Evolutionary conservation across 106 monocot species (phyloP).

Genomic region (Allium sativum): DNA sequence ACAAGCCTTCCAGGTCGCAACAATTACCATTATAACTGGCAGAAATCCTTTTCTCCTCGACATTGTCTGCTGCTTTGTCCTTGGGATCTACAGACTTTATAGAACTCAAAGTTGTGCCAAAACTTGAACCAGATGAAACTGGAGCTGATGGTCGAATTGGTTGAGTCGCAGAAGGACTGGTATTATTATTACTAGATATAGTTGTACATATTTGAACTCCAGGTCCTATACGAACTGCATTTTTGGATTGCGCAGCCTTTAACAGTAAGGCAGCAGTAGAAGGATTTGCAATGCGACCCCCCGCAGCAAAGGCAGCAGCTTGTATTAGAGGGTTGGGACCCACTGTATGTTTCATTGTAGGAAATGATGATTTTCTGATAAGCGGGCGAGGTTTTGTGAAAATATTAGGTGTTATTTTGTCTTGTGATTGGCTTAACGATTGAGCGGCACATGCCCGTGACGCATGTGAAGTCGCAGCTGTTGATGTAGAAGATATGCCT

Average conservation of each 20-base stretch:
- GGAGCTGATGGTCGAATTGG: no score
- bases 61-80: conserved; percentile 5
- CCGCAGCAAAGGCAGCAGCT: conserved; percentile 63
- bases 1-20: neutral
- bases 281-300: conserved; percentile 40
- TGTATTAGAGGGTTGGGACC: conserved; percentile 33
- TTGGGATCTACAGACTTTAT: neutral
- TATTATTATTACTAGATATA: neutral
- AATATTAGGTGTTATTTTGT: neutral
- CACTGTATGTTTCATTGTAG: conserved; percentile 10
- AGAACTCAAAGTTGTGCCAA: conserved; percentile 1
- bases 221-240: conserved; percentile 41
- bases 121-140: neutral
- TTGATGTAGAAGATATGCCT: conserved; percentile 2
- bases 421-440: conserved; percentile 2
- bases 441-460: conserved; percentile 6
- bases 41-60: neutral
- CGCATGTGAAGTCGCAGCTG: conserved; percentile 3
- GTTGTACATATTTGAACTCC: conserved; percentile 14
- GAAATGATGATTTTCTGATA: conserved; percentile 3
- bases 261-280: conserved; percentile 34
- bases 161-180: neutral
- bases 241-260: conserved; percentile 56
- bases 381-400: no score
- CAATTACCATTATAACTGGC: neutral